Evolutionary conservation across 441 rosid species (phyloP).

Genomic region (Bocquillonia castaneifolia): DNA sequence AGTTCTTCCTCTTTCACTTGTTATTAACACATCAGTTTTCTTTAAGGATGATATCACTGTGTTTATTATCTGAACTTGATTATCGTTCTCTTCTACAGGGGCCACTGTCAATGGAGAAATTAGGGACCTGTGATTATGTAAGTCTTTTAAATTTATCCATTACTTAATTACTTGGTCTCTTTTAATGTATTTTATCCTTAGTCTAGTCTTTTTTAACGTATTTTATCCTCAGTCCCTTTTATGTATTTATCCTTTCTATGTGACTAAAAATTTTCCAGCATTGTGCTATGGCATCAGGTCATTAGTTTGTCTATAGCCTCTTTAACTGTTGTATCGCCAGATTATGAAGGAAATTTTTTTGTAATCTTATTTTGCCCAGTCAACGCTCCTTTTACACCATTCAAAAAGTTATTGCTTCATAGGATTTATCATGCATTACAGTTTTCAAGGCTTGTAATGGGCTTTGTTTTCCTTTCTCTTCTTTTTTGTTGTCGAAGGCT

Average conservation of each 20-base stretch:
- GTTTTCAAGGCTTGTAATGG: constrained; percentile 16
- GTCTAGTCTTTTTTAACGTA: no score
- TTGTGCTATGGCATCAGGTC: not conserved
- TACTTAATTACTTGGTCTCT: not conserved
- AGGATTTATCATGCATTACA: constrained; percentile 9
- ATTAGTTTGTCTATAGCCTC: not conserved
- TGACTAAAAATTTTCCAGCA: not conserved
- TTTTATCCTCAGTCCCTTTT: not conserved
- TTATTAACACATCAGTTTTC: constrained; percentile 4
- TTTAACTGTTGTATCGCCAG: not conserved
- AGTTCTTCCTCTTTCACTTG: constrained; percentile 3
- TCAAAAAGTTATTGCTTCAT: constrained; percentile 6
- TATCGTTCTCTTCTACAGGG: constrained; percentile 49
- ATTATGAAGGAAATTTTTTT: not conserved
- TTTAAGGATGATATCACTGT: constrained; percentile 21
- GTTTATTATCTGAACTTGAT: constrained; percentile 16
- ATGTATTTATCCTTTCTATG: not conserved
- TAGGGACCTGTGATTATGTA: constrained; percentile 66
- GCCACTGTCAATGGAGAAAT: constrained; percentile 52
- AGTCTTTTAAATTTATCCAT: constrained; percentile 30
- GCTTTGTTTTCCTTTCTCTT: not conserved
- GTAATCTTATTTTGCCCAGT: not conserved
- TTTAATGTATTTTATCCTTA: not conserved
- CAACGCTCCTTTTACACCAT: not conserved
- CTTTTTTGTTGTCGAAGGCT: constrained; percentile 40